Percentiles rank a stretch among this genome's conserved stretches.
Evolutionary conservation across 2,329 filamentous ascomycete genomes (phyloP).

Genomic region (Fusarium mexicanum): DNA sequence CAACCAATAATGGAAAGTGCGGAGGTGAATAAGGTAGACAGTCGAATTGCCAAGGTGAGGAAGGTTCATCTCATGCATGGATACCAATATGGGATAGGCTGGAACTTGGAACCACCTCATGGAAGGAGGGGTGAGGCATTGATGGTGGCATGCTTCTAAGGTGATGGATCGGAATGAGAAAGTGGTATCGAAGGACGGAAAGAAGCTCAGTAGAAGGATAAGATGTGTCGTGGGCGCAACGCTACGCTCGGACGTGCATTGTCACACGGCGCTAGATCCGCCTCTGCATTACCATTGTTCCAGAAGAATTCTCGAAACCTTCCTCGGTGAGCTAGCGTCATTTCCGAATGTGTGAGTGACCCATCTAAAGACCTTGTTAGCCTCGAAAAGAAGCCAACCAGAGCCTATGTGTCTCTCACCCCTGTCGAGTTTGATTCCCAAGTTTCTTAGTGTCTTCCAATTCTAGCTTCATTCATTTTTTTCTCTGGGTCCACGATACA

Average conservation of each 20-base stretch:
- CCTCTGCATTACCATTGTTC: conserved; percentile 36
- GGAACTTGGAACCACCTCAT: not conserved
- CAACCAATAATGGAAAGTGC: not conserved
- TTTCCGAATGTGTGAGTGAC: conserved; percentile 41
- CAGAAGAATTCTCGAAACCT: conserved; percentile 52
- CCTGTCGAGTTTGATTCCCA: conserved; percentile 19
- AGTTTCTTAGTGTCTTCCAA: conserved; percentile 15
- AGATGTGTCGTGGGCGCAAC: conserved; percentile 26
- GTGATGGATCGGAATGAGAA: conserved; percentile 30
- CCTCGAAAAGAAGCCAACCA: conserved; percentile 44
- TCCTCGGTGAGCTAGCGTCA: conserved; percentile 46
- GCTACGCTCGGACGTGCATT: conserved; percentile 34
- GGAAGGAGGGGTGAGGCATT: conserved; percentile 23
- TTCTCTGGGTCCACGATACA: not conserved
- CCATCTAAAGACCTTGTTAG: conserved; percentile 28
- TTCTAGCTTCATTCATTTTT: conserved; percentile 16
- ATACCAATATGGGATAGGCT: not conserved
- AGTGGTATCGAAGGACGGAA: conserved; percentile 17
- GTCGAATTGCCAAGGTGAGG: not conserved
- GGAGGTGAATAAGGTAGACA: not conserved
- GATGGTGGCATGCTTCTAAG: conserved; percentile 12
- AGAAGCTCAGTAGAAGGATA: conserved; percentile 37
- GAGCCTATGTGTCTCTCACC: not conserved
- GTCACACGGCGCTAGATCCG: conserved; percentile 31
- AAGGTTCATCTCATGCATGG: conserved; percentile 9